Evolutionary conservation across 2,329 filamentous ascomycete genomes (phyloP), one percentile per base, ranked within the genome.

Genomic region (Cordyceps pruinosa): DNA sequence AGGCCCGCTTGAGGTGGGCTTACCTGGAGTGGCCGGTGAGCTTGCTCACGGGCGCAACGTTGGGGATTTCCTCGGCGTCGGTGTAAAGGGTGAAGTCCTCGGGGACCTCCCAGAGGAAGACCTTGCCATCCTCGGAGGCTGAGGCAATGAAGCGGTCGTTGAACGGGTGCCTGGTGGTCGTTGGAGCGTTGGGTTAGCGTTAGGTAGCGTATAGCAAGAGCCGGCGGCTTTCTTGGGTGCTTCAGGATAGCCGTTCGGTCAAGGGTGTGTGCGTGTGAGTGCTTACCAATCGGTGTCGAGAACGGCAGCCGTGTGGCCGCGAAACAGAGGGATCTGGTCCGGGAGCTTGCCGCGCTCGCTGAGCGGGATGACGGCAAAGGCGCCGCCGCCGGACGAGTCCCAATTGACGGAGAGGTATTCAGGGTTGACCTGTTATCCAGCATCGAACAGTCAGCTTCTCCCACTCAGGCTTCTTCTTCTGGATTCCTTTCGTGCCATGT

Each of bases 351-450:
- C 94, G 66, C 83, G 87, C 80, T 99, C 93, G 64, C 86, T 83
- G 66, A 96, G 75, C 60, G 94, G 94, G 65, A 99, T 90, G 65
- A 99, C 93, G 56, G 94, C 94, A 70, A 99, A 97, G 66, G 94
- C 93, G 70, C 94, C 94, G 68, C 94, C 94, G 61, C 94, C 94
- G 71, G 90, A 89, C 39, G 94, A 82, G 75, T 99, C 93, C 94
- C 94, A 99, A 81, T 99, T 99, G 77, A 99, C 92, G 6, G 94
- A 88, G 65, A 99, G 82, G 73, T 94, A 97, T 73, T 96, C 87
- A 50, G 94, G 92, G 74, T 99, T 99, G 72, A 85, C 94, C 91
- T 95, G 70, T 66, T 59, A 65, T 59, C 6, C 10, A 55, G 41
- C 44, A 53, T 44, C 46, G 19, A 58, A 65, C 63, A 64, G 65